Conservation (phyloP, 169 alveolate species). For the Plasmodium vinckei region DNA sequence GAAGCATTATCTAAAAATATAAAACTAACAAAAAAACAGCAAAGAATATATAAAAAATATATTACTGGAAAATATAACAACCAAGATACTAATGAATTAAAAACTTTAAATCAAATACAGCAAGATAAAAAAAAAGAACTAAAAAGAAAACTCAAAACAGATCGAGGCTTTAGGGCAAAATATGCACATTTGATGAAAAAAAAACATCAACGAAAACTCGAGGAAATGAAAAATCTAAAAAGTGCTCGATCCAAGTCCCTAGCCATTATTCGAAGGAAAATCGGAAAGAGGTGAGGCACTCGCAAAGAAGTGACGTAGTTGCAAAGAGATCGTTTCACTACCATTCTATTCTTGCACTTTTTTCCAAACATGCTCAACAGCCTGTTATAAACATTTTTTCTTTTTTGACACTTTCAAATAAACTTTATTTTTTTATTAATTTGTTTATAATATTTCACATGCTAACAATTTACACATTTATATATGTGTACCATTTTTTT, state of each 20-base stretch:
- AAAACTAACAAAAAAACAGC: slow-evolving; percentile 79
- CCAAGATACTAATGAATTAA: background rate
- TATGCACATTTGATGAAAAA: slow-evolving; percentile 32
- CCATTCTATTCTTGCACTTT: too few relatives aligned
- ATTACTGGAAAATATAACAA: slow-evolving; percentile 36
- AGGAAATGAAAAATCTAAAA: slow-evolving; percentile 25
- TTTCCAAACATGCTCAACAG: background rate
- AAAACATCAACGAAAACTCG: slow-evolving; percentile 17
- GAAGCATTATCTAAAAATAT: slow-evolving; percentile 75
- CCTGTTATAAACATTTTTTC: background rate
- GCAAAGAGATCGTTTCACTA: too few relatives aligned
- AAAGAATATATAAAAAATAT: slow-evolving; percentile 68
- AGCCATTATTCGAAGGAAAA: slow-evolving; percentile 23
- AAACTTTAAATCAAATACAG: background rate
- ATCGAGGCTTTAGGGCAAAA: slow-evolving; percentile 19
- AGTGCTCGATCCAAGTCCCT: slow-evolving; percentile 60
- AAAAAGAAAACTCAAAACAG: slow-evolving; percentile 53
- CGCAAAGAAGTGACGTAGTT: background rate
- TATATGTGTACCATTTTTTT: background rate
- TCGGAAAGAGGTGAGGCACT: background rate
- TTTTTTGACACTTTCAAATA: background rate
- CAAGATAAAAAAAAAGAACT: slow-evolving; percentile 26
- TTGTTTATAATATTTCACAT: background rate
- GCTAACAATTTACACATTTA: background rate
- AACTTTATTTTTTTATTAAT: background rate